A percentile compares a stretch with the other conserved stretches of the same genome.
Evolutionary conservation across 352 stramenopile genomes (phyloP).

Genomic region (Phytophthora capsici): DNA sequence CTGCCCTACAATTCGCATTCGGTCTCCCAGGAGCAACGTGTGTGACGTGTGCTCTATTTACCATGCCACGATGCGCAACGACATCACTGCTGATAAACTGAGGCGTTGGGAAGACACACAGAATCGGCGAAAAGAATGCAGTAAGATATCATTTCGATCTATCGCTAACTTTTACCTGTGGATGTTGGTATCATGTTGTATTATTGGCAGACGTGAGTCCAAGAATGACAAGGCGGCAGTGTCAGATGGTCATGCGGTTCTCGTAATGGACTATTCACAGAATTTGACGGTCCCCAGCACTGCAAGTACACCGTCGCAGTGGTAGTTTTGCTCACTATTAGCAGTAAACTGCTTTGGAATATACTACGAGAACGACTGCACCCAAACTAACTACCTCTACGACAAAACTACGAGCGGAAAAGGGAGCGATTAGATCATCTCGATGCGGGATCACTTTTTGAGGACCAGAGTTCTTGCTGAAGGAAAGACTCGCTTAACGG

Average conservation of each 20-base stretch:
- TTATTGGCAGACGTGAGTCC: too few relatives aligned
- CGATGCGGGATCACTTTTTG: constrained; percentile 7
- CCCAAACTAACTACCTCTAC: constrained; percentile 25
- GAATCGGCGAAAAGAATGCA: constrained; percentile 12
- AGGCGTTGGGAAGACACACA: too few relatives aligned
- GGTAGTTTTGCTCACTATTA: constrained; percentile 28
- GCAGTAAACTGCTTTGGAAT: constrained; percentile 13
- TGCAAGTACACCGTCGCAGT: constrained; percentile 11
- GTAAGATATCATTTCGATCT: constrained; percentile 21
- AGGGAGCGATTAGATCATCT: constrained; percentile 29
- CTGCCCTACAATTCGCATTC: too few relatives aligned
- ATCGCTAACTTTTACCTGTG: too few relatives aligned
- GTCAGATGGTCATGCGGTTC: too few relatives aligned
- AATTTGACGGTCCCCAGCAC: constrained; percentile 24
- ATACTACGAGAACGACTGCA: constrained; percentile 15
- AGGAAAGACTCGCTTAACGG: too few relatives aligned
- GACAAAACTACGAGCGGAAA: constrained; percentile 21
- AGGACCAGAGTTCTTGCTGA: too few relatives aligned
- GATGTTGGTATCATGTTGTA: not conserved
- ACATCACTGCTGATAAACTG: too few relatives aligned
- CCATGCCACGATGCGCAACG: too few relatives aligned
- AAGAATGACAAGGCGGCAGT: too few relatives aligned
- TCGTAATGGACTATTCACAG: constrained; percentile 31
- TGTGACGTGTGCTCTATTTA: too few relatives aligned
- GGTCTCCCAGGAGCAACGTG: too few relatives aligned